phyloP scores from a whole-genome alignment of 1,284 basidiomycete genomes.

The Puccinia coronata region DNA sequence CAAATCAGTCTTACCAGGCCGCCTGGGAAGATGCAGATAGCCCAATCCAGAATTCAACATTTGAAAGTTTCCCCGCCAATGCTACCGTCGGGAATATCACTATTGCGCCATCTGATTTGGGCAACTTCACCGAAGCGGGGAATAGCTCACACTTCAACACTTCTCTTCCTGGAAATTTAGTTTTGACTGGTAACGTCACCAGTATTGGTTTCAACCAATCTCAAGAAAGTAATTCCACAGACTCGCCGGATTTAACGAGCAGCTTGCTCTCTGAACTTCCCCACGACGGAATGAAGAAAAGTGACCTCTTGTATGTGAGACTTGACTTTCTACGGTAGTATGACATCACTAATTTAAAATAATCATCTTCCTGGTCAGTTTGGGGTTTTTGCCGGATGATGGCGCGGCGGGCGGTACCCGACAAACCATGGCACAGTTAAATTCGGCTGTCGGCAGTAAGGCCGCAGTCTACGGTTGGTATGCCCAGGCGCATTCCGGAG shows the following conservation, averaged over 20 bases:
- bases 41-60: background rate
- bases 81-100: background rate
- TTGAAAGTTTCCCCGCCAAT: no score
- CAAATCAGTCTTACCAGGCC: background rate
- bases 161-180: background rate
- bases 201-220: background rate
- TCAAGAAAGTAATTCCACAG: background rate
- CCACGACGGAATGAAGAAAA: constrained; percentile 15
- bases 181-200: background rate
- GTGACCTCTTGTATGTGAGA: background rate
- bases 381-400: constrained; percentile 47
- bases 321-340: background rate
- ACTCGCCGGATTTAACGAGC: background rate
- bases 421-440: constrained; percentile 56
- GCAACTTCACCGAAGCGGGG: background rate
- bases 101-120: background rate
- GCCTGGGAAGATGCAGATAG: background rate
- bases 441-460: constrained; percentile 52
- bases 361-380: background rate
- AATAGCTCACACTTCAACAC: constrained; percentile 2
- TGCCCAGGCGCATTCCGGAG: constrained; percentile 57
- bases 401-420: constrained; percentile 53
- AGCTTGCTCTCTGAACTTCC: background rate
- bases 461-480: constrained; percentile 57
- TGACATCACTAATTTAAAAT: background rate